Conservation (phyloP, 2,329 filamentous ascomycete species). For the Fusarium sp. region DNA sequence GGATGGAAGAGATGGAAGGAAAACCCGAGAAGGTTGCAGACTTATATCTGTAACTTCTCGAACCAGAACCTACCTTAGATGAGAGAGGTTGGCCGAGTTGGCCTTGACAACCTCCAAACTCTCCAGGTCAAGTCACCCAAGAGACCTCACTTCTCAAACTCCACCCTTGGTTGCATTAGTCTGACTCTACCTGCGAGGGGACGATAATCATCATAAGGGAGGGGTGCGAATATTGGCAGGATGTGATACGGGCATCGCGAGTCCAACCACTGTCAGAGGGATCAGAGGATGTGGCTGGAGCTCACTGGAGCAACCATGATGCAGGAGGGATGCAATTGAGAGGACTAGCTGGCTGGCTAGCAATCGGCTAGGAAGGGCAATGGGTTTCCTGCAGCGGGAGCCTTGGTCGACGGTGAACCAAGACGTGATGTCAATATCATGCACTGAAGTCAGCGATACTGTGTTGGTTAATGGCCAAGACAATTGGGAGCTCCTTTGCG, state of each 20-base stretch:
- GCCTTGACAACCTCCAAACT: constrained; percentile 33
- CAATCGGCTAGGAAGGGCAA: constrained; percentile 11
- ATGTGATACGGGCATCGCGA: constrained; percentile 38
- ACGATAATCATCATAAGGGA: constrained; percentile 32
- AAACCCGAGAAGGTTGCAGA: constrained; percentile 15
- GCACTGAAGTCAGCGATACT: constrained; percentile 34
- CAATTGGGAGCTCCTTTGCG: constrained; percentile 18
- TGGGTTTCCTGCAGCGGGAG: not conserved
- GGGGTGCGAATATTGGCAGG: constrained; percentile 36
- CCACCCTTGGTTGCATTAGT: constrained; percentile 38
- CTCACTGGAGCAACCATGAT: constrained; percentile 39
- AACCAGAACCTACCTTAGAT: not conserved
- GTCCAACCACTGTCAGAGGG: constrained; percentile 28
- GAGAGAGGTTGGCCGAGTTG: constrained; percentile 19
- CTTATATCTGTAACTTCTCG: constrained; percentile 37
- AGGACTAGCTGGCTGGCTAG: constrained; percentile 14
- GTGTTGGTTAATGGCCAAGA: constrained; percentile 17
- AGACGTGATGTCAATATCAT: constrained; percentile 39
- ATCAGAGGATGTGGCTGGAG: constrained; percentile 40
- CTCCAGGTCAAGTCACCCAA: constrained; percentile 18
- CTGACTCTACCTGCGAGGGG: constrained; percentile 23
- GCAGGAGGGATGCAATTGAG: constrained; percentile 28
- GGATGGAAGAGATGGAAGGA: constrained; percentile 23
- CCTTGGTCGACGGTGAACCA: not conserved
- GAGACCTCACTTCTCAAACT: constrained; percentile 27